Base-by-base conservation (phyloP, 176 grass and related monocot genomes). In the Bromus sterilis region DNA sequence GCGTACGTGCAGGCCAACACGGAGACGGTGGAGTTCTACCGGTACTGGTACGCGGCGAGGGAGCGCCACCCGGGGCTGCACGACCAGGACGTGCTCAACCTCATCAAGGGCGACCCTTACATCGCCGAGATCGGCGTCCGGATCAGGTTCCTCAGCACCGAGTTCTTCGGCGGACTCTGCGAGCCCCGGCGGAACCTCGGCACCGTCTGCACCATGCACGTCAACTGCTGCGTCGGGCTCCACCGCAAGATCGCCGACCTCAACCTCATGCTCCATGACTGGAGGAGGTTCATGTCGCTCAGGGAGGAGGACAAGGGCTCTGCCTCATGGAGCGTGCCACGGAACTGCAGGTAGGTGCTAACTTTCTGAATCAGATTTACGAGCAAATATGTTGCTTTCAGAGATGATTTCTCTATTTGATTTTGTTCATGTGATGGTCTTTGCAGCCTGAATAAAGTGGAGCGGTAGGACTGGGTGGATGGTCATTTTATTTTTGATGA, bases 171-270 rank as follows among this genome's bases (percentile, higher is more conserved):
- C 3, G 94, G 91, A 14, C 66, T 97, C 64, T 97, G 94, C 82
- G 63, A 92, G 56, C 78, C 72, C 11, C 88, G 89, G 76, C 79
- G 77, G 9, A 80, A 87, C 75, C 55, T 88, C 43, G 79, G 79
- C 56, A 42, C 84, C 24, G 85, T 97, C 33, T 89, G 80, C 32
- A 97, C 94, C 24, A 82, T 97, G 87, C 91, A 97, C 86, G 89
- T 91, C 28, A 97, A 97, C 75, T 94, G 92, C 78, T 94, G 92
- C 80, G 74, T 94, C 55, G 84, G 89, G 0, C 85, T 94, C n/a
- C 28, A 48, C 3, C 75, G 84, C 36, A 94, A 91, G 83, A 64
- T 94, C 67, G 30, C 75, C 30, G 92, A 94, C 66, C 81, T 94
- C 57, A 78, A 71, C 21, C 51, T 87, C 75, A 94, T 94, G 80